Percentiles rank a stretch among this genome's conserved stretches.
These are phyloP conservation scores for Aspergillus puulaauensis DNA, from an alignment of 2,329 filamentous ascomycete genomes.

Conservation along the genomic window DNA sequence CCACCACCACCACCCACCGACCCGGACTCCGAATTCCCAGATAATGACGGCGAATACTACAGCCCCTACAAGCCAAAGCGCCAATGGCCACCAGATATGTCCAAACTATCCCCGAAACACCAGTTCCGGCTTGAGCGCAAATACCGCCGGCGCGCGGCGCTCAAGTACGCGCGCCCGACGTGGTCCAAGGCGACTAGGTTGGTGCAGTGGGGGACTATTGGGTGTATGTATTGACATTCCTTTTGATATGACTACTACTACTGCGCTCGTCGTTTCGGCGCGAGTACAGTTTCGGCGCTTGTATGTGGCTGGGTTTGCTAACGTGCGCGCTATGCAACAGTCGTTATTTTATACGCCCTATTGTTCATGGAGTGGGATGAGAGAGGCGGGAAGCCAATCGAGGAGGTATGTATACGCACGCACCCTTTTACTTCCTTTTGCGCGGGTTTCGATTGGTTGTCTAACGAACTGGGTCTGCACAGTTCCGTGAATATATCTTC, in stretches of 20 bases:
- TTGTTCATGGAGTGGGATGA: slow-evolving; percentile 48
- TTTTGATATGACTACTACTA: background rate
- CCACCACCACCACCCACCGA: background rate
- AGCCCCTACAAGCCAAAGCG: slow-evolving; percentile 62
- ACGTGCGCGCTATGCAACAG: slow-evolving; percentile 21
- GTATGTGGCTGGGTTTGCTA: background rate
- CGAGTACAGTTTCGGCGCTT: no score
- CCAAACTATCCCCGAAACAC: slow-evolving; percentile 61
- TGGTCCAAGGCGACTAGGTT: slow-evolving; percentile 61
- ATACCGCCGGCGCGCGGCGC: slow-evolving; percentile 60
- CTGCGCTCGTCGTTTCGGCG: background rate
- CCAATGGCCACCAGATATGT: slow-evolving; percentile 65
- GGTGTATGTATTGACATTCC: slow-evolving; percentile 42
- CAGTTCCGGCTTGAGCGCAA: slow-evolving; percentile 68
- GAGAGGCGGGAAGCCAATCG: slow-evolving; percentile 38
- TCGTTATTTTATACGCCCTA: slow-evolving; percentile 43
- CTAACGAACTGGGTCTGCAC: background rate
- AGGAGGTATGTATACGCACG: slow-evolving; percentile 30
- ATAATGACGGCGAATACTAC: slow-evolving; percentile 31
- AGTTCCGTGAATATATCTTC: slow-evolving; percentile 38
- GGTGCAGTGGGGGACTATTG: slow-evolving; percentile 55
- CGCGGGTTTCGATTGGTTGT: background rate
- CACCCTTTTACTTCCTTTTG: background rate
- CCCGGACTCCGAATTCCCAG: background rate
- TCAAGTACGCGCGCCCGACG: slow-evolving; percentile 60